Conservation (phyloP, 2,329 filamentous ascomycete species). For the Colletotrichum cuscutae region DNA sequence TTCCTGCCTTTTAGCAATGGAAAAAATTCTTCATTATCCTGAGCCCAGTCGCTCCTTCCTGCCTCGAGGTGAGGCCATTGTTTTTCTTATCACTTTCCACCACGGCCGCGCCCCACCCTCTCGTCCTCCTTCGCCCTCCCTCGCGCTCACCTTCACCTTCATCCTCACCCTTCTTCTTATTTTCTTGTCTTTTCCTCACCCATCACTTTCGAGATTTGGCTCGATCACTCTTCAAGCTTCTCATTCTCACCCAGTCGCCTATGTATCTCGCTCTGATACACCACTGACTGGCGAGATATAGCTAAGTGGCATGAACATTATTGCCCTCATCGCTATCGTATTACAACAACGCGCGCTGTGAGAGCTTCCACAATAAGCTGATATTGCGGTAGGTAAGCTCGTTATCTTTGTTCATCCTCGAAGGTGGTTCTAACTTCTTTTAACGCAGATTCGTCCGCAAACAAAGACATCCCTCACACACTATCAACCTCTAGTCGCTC, state of each 20-base stretch:
- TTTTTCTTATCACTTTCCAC: not conserved
- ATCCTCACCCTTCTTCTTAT: too few species aligned
- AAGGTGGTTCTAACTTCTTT: not conserved
- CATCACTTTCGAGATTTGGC: not conserved
- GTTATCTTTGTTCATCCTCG: too few species aligned
- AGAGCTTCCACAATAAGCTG: not conserved
- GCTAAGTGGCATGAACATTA: not conserved
- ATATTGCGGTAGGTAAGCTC: too few species aligned
- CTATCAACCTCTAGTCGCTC: not conserved
- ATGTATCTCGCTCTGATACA: not conserved
- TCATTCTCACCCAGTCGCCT: too few species aligned
- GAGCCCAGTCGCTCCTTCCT: not conserved
- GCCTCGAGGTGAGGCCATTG: too few species aligned
- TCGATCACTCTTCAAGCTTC: not conserved
- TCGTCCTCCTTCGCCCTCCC: not conserved
- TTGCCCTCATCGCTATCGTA: not conserved
- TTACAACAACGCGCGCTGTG: not conserved
- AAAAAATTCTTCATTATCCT: not conserved
- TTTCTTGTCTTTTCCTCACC: not conserved
- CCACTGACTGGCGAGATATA: not conserved
- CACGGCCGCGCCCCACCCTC: too few species aligned
- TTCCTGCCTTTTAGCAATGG: accelerated
- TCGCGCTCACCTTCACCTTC: not conserved
- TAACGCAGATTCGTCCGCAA: not conserved
- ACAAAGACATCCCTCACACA: too few species aligned